Evolutionary conservation across 179 eudicot genomes (phyloP).

Genomic region (Silene noctiflora): DNA sequence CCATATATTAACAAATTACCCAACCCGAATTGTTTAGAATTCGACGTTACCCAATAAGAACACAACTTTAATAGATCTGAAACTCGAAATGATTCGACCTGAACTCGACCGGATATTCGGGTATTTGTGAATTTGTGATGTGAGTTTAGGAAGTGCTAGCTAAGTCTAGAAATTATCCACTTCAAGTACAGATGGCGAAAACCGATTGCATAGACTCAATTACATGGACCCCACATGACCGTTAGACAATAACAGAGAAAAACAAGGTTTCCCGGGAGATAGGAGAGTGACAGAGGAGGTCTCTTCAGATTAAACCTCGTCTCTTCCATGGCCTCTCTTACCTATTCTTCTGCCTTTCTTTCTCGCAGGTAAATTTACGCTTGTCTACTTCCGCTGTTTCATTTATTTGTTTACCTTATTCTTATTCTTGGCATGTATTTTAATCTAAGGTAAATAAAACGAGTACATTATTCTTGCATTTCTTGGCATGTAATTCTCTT

Average conservation of each 20-base stretch:
- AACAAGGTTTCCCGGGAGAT: constrained; percentile 21
- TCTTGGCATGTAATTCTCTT: too few relatives aligned
- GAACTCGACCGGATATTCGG: too few relatives aligned
- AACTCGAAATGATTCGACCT: background rate
- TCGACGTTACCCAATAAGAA: too few relatives aligned
- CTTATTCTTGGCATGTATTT: too few relatives aligned
- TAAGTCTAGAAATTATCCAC: constrained; percentile 28
- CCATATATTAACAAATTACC: too few relatives aligned
- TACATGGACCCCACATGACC: constrained; percentile 33
- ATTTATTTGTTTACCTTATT: too few relatives aligned
- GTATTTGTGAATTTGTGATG: too few relatives aligned
- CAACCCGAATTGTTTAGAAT: too few relatives aligned
- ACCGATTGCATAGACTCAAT: constrained; percentile 41
- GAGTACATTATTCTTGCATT: too few relatives aligned
- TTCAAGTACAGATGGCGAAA: constrained; percentile 43
- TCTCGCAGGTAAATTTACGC: constrained; percentile 47
- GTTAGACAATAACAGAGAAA: constrained; percentile 14
- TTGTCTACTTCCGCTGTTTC: background rate
- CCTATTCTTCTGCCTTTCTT: constrained; percentile 45
- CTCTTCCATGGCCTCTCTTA: constrained; percentile 58
- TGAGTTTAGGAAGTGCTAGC: background rate
- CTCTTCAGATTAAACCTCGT: constrained; percentile 10
- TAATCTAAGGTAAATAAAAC: too few relatives aligned
- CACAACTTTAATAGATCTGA: too few relatives aligned
- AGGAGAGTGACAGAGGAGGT: constrained; percentile 10